These are phyloP conservation scores for Moesziomyces parantarcticus DNA, from an alignment of 1,284 basidiomycete species.

Conservation along the genomic window DNA sequence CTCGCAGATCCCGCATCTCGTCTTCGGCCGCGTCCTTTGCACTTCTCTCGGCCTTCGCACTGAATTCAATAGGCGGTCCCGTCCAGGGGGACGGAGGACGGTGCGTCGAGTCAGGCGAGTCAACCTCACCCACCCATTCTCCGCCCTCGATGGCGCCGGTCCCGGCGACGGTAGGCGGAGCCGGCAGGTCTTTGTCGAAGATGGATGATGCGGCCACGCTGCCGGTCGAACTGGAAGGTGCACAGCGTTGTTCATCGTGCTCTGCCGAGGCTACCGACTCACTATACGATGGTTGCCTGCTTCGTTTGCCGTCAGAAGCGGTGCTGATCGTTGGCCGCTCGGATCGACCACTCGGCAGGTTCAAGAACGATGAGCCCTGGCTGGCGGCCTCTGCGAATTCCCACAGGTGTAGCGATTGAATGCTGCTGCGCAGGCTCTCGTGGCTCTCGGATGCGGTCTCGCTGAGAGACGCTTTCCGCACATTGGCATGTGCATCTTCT, in stretches of 20 bases:
- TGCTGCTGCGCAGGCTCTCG: slow-evolving; percentile 19
- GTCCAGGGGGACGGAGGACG: background rate
- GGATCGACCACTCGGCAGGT: background rate
- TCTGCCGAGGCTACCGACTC: slow-evolving; percentile 5
- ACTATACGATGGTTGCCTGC: slow-evolving; percentile 10
- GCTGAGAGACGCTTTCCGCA: background rate
- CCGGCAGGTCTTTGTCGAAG: slow-evolving; percentile 32
- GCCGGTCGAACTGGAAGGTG: slow-evolving; percentile 13
- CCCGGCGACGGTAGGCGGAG: background rate
- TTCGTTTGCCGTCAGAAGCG: slow-evolving; percentile 1
- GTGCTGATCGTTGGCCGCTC: background rate
- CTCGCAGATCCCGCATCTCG: slow-evolving; percentile 18
- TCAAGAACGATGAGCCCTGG: slow-evolving; percentile 7
- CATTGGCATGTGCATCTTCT: background rate
- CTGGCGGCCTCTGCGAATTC: slow-evolving; percentile 9
- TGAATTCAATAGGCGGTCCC: background rate
- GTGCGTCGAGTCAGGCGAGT: slow-evolving; percentile 3
- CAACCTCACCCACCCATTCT: slow-evolving; percentile 4
- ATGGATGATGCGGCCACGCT: slow-evolving; percentile 13
- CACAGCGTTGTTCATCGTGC: background rate
- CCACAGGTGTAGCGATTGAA: slow-evolving; percentile 9
- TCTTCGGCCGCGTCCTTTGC: background rate
- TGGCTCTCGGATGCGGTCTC: slow-evolving; percentile 8
- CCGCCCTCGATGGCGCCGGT: background rate
- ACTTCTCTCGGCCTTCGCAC: background rate